phyloP scores from a whole-genome alignment of 2,329 filamentous ascomycete species.

The Hyphodiscus sp. region DNA sequence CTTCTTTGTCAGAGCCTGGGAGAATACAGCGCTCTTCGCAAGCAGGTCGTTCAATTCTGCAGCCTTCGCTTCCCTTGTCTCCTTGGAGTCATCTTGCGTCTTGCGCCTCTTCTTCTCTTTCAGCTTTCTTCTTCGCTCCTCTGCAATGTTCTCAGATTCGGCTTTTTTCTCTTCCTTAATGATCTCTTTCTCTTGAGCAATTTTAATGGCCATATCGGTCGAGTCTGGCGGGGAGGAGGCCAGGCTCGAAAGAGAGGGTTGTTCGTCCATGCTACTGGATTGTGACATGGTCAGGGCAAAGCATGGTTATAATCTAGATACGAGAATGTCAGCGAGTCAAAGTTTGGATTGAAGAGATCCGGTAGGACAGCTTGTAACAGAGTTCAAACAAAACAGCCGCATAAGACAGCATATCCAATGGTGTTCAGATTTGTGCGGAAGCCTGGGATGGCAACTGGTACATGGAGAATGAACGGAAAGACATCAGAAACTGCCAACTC shows the following conservation, averaged over 20 bases:
- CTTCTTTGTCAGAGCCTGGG: conserved; percentile 56
- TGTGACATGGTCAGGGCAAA: conserved; percentile 5
- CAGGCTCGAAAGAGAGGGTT: conserved; percentile 16
- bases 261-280: conserved; percentile 5
- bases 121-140: conserved; percentile 27
- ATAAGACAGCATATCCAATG: background rate
- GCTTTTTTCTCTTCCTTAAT: conserved; percentile 41
- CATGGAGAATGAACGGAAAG: background rate
- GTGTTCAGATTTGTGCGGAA: background rate
- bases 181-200: conserved; percentile 25
- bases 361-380: background rate
- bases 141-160: conserved; percentile 36
- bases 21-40: conserved; percentile 53
- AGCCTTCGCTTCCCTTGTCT: conserved; percentile 51
- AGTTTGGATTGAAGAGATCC: background rate
- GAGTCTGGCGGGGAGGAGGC: conserved; percentile 22
- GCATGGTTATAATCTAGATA: background rate
- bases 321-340: background rate
- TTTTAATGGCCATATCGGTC: conserved; percentile 17
- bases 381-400: background rate
- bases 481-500: no score
- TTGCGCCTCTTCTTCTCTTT: conserved; percentile 41
- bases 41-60: conserved; percentile 53
- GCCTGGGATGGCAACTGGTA: background rate
- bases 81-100: conserved; percentile 38